Evolutionary conservation across 176 grass and related monocot species (phyloP), one percentile per base, ranked within the genome.

Genomic region (Rhynchospora tenuis): DNA sequence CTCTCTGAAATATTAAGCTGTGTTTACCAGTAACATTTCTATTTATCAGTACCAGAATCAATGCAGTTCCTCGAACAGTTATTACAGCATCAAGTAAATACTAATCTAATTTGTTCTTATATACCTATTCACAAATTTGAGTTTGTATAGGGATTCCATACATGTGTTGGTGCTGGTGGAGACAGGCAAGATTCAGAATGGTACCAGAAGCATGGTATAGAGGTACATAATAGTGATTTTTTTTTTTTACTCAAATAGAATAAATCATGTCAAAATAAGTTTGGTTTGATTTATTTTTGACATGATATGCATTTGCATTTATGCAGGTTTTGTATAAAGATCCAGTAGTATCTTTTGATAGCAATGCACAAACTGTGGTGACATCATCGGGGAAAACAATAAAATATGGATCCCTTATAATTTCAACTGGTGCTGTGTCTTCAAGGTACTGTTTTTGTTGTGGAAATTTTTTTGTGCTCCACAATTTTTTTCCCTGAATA

Each of bases 401-500:
- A 12, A 98, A 98, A 83, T 94, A 93, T 64, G 95, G 95, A 31
- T 93, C 95, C 79, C 92, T 94, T 84, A 93, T 98, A 86, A 87
- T 98, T 90, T 93, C 95, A 56, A 98, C 92, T 42, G 95, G 92
- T 29, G 94, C 87, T 79, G 76, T 87, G 73, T 54, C 89, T 82
- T 74, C 84, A 76, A 98, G 95, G 95, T 98, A 93, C 72, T 64
- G 7, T 15, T 59, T 89, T 8, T 86, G 7, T 59, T 61, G 28
- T 55, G 6, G 22, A 77, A 59, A 85, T 83, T 3, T 60, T 13
- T 63, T 16, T 78, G 19, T 83, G 19, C 15, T 86, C 17, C 22
- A 62, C 45, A 28, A 74, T 57, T 61, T 46, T 19, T 38, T 5
- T 77, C 2, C 6, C 9, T 81, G 10, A 65, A 38, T 89, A 88